Evolutionary conservation across 306 rosid species (phyloP).

Genomic region (Inga laurina): DNA sequence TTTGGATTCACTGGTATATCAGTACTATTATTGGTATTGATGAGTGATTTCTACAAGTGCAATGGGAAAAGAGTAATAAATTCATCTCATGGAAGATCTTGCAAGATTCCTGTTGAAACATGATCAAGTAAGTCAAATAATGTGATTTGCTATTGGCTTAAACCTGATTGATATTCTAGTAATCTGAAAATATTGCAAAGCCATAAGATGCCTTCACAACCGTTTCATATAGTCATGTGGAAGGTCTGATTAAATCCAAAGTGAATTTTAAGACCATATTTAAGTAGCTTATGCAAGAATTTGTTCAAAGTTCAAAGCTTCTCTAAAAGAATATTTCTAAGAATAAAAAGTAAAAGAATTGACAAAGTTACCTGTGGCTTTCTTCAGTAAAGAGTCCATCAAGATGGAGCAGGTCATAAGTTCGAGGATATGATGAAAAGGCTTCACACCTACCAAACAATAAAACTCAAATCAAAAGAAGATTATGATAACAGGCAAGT

Average conservation of each 20-base stretch:
- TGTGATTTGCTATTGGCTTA: neutral
- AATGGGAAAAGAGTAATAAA: neutral
- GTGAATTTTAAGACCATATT: neutral
- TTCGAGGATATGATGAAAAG: conserved; percentile 94
- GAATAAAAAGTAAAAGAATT: conserved; percentile 4
- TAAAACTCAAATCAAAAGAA: conserved; percentile 34
- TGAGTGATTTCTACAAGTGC: neutral
- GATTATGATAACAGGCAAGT: neutral
- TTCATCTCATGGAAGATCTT: neutral
- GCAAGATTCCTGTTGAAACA: conserved; percentile 25
- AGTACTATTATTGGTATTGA: neutral
- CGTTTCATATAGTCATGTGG: neutral
- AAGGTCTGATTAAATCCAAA: too few species aligned
- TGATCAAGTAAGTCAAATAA: neutral
- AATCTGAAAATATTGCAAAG: too few species aligned
- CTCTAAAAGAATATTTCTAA: neutral
- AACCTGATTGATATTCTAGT: neutral
- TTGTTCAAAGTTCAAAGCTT: neutral
- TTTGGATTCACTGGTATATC: neutral
- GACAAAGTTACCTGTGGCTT: conserved; percentile 74
- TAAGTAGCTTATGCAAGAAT: neutral
- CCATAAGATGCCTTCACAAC: neutral
- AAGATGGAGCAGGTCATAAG: conserved; percentile 94
- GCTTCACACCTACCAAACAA: conserved; percentile 89
- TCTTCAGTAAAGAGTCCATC: conserved; percentile 91